Evolutionary conservation across 2,329 filamentous ascomycete genomes (phyloP).

Genomic region (Curvularia eragrostidis): DNA sequence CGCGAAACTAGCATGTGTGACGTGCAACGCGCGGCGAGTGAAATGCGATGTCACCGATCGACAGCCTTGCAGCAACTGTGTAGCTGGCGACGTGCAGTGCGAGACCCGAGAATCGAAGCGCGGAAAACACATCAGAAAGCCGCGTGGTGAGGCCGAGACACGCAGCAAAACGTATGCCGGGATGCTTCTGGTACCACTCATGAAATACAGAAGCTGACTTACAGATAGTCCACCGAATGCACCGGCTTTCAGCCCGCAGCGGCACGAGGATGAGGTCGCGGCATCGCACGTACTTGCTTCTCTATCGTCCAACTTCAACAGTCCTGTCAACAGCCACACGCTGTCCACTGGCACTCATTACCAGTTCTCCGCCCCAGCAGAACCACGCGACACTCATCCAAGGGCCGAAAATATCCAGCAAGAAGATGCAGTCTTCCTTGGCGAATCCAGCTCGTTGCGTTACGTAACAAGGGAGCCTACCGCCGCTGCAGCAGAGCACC

Average conservation of each 20-base stretch:
- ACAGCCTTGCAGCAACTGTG: conserved; percentile 55
- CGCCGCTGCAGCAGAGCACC: conserved; percentile 40
- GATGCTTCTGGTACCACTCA: too few species aligned
- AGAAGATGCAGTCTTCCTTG: conserved; percentile 51
- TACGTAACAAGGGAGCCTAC: conserved; percentile 52
- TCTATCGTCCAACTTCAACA: conserved; percentile 37
- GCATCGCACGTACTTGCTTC: conserved; percentile 41
- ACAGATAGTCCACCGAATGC: conserved; percentile 1
- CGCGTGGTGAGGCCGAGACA: conserved; percentile 27
- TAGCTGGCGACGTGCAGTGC: conserved; percentile 47
- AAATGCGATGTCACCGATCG: conserved; percentile 56
- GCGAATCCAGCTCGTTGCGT: conserved; percentile 58
- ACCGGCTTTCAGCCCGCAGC: conserved; percentile 21
- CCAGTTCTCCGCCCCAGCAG: conserved; percentile 24
- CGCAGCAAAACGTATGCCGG: conserved; percentile 26
- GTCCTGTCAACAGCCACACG: conserved; percentile 24
- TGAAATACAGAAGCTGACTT: neutral
- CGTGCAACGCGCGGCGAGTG: conserved; percentile 55
- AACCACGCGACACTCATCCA: conserved; percentile 13
- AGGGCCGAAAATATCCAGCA: conserved; percentile 29
- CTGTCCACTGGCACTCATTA: conserved; percentile 18
- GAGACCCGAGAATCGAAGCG: conserved; percentile 53
- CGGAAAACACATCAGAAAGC: conserved; percentile 50
- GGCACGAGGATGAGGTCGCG: conserved; percentile 38
- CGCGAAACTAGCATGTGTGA: conserved; percentile 54